Base-by-base conservation (phyloP, 495 filamentous ascomycete genomes). In the Lindgomyces ingoldianus region DNA sequence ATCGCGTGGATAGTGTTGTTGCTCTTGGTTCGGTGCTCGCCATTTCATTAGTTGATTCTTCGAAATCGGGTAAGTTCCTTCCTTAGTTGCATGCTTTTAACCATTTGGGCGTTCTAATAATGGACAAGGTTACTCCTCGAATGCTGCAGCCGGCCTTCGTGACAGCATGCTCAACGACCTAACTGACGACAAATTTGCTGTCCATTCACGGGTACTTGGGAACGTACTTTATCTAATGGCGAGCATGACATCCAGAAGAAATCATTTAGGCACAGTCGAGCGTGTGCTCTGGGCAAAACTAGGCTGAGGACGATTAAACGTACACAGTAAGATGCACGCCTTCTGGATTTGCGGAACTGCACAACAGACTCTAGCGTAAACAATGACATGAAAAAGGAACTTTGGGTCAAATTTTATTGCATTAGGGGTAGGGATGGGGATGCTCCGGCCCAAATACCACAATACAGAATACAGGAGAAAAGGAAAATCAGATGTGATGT, bases 151-250 rank as follows among this genome's bases (percentile, higher is more conserved):
- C 55, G 79, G 80, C 0, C 72, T 91, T n/a, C 84, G 89, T 46
- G 74, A 82, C 39, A 75, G 66, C 27, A 72, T 91, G 51, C 71
- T 83, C 9, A 36, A 62, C 12, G 63, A 63, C 18, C 30, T n/a
- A 1, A 18, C 24, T 0, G 51, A 24, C 1, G 33, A 64, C 9
- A 39, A 36, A 0, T 85, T 84, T 75, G 83, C 83, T 62, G 79
- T 91, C 16, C 89, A 93, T 75, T 86, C 81, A n/a, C 75, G 89
- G 18, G 87, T 89, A 3, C 75, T 93, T 29, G 89, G 89, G 0
- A 90, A 91, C 75, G 86, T 91, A 18, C 73, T 91, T 2, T 93
- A 93, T 74, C 64, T 91, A 26, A 91, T 93, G 89, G 83, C 87
- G 4, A 84, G 86, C 65, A 80, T 87, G 70, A 89, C 80, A 1